Percentiles rank a stretch among this genome's conserved stretches.
These are phyloP conservation scores for Macadamia integrifolia DNA, from an alignment of 164 flowering plant genomes.

Conservation along the genomic window DNA sequence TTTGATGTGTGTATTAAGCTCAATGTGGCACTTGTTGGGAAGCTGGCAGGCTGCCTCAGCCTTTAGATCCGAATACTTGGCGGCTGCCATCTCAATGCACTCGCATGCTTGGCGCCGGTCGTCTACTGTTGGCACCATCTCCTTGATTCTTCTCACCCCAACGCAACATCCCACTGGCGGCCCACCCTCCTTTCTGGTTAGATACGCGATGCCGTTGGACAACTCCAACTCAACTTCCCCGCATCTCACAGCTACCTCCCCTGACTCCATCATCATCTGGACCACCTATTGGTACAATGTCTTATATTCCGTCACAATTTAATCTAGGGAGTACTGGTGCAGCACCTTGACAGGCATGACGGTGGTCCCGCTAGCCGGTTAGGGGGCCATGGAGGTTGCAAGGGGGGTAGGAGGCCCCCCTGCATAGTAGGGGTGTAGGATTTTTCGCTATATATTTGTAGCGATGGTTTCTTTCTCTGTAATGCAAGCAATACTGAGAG, in stretches of 20 bases:
- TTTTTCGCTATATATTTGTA: too few relatives aligned
- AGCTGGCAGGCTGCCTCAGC: slow-evolving; percentile 10
- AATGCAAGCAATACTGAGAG: too few relatives aligned
- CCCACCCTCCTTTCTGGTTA: slow-evolving; percentile 1
- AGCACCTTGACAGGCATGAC: too few relatives aligned
- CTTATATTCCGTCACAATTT: too few relatives aligned
- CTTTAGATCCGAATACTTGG: slow-evolving; percentile 1
- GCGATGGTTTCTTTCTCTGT: too few relatives aligned
- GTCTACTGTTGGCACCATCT: not conserved
- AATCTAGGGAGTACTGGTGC: too few relatives aligned
- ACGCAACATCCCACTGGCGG: slow-evolving; percentile 9
- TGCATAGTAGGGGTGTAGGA: too few relatives aligned
- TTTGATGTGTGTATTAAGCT: not conserved
- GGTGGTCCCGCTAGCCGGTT: too few relatives aligned
- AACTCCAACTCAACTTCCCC: slow-evolving; percentile 1
- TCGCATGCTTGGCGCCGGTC: slow-evolving; percentile 10
- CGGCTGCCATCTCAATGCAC: slow-evolving; percentile 7
- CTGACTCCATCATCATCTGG: slow-evolving; percentile 12
- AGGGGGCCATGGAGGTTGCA: too few relatives aligned
- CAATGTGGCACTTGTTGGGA: slow-evolving; percentile 6
- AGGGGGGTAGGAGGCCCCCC: too few relatives aligned
- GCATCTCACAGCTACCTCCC: slow-evolving; percentile 10
- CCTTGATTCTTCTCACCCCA: slow-evolving; percentile 10
- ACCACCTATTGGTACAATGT: not conserved
- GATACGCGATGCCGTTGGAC: slow-evolving; percentile 11